A percentile compares a stretch with the other conserved stretches of the same genome.
phyloP scores from a whole-genome alignment of 345 rosid genomes.

The Atalantia buxifolia region DNA sequence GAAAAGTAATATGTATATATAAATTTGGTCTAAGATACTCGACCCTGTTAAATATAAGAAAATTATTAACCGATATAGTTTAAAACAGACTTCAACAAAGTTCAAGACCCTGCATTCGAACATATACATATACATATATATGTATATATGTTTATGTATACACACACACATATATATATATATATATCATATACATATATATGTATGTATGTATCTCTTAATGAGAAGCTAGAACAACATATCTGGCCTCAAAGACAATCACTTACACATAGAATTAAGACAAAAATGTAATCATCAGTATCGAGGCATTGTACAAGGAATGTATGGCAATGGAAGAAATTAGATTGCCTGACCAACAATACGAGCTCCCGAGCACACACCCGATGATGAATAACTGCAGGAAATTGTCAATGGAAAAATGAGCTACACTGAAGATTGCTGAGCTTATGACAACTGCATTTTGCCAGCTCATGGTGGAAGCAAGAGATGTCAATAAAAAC shows the following conservation, averaged over 20 bases:
- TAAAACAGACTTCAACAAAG: too few species aligned
- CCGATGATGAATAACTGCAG: constrained; percentile 70
- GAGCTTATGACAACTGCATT: constrained; percentile 58
- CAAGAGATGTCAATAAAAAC: constrained; percentile 60
- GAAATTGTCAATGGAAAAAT: constrained; percentile 65
- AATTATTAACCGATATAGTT: too few species aligned
- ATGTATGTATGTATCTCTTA: too few species aligned
- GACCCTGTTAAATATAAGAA: too few species aligned
- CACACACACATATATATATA: too few species aligned
- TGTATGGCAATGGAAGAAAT: constrained; percentile 56
- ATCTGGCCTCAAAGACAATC: neutral
- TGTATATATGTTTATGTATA: too few species aligned
- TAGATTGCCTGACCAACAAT: constrained; percentile 77
- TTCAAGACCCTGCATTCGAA: too few species aligned
- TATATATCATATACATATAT: rapidly evolving
- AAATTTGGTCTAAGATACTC: too few species aligned
- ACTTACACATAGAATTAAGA: constrained; percentile 13
- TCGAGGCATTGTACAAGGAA: constrained; percentile 74
- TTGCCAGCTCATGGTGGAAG: constrained; percentile 57
- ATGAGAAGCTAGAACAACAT: neutral
- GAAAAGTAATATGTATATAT: too few species aligned
- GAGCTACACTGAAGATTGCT: constrained; percentile 67
- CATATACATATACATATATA: too few species aligned
- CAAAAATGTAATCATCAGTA: constrained; percentile 34
- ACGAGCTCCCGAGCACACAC: constrained; percentile 60